Evolutionary conservation across 2,329 filamentous ascomycete genomes (phyloP), one percentile per base, ranked within the genome.

Genomic region (Emmonsiellopsis sp.): DNA sequence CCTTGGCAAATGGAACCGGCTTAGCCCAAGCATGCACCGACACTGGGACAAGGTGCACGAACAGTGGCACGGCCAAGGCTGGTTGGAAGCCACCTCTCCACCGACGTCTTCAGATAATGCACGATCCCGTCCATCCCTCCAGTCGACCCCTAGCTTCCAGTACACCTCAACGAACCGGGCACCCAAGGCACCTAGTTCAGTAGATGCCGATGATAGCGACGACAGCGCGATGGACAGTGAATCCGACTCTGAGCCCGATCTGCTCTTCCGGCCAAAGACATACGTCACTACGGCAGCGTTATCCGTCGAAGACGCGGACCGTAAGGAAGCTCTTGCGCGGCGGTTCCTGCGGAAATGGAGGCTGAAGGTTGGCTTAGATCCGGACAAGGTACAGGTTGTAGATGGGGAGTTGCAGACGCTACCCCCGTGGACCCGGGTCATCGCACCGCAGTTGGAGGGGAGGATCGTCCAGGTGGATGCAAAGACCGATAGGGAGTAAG

Each of bases 381-480:
- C 73, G 50, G 62, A 68, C 49, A 65, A 74, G 9, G 78, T 73
- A 42, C 78, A 80, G 55, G 62, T 62, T 13, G 66, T 73, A 52
- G 76, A 79, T 13, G 17, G 31, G 49, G 77, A 73, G 0, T 82
- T 83, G 56, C 78, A 83, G 49, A 82, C 86, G 34, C 72, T 72
- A 39, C 77, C 79, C 2, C 78, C 85, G 58, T 95, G 89, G 88
- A 92, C 88, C 7, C 82, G 80, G 56, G 85, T 87, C 1, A 91
- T 95, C 66, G 82, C 85, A 53, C 90, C 90, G 0, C 78, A 79
- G 53, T 56, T 92, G 7, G 89, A 95, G 65, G 88, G 88, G 1
- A 79, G 89, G 47, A 94, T 95, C 52, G 61, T 68, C 27, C 50
- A 53, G 14, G 32, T 58, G 5, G 49, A 55, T 46, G 21, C 21